Evolutionary conservation across 257 asterid species (phyloP), one percentile per base, ranked within the genome.

Genomic region (Solanum raphanifolium): DNA sequence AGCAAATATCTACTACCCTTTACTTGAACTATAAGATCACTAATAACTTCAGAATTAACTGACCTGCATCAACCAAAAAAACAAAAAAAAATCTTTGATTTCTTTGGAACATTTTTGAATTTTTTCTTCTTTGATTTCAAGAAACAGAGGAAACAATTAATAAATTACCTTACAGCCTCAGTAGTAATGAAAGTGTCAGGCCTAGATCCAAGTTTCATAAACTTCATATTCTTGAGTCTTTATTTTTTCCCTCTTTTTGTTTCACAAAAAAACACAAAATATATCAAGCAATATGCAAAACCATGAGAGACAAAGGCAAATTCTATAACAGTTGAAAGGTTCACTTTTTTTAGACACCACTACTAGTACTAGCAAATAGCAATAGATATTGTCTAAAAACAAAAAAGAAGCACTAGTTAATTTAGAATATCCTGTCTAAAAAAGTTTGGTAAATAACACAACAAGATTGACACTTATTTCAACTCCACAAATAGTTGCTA

Each of bases 21-120:
- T 18, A 94, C 95, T 91, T 93, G 96, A 68, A 95, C 89, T 66
- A 95, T 91, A 83, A 95, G 93, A 91, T 94, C 98, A 89, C 95
- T 94, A 21, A 94, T 75, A 72, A 94, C 95, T 85, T 94, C 98
- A 9, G 98, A 92, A 48, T 95, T 91, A 6, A 95, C 97, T 35
- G 95, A 93, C 92, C 98, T 94, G 91, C 87, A 79, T 88, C 84
- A 89, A 68, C 21, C 8, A 7, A 74, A 38, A 85, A 35, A 11
- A 71, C 58, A 41, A 5, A 62, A 13, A 13, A 46, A 46, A 4
- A 13, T 46, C 48, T 46, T 13, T 43, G 55, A 46, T 13, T 46
- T 46, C 55, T 46, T 13, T 46, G 20, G 6, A 46, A 46, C 20
- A 52, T 52, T 78, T 76, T 62, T 60, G 27, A 21, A 21, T 15